These are phyloP conservation scores for Clavariopsis aquatica DNA, from an alignment of 495 filamentous ascomycete species.

Conservation along the genomic window DNA sequence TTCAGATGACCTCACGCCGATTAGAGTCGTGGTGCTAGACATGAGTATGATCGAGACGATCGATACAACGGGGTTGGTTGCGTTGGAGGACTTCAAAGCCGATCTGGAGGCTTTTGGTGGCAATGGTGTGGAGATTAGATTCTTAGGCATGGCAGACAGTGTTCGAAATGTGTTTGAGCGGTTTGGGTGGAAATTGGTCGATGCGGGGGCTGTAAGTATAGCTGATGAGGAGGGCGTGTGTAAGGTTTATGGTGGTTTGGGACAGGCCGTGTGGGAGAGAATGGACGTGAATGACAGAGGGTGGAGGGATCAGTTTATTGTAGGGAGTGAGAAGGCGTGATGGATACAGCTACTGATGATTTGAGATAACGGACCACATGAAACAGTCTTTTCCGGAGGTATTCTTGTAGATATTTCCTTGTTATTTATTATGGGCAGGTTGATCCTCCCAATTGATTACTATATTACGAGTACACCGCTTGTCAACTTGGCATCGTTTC, in stretches of 20 bases:
- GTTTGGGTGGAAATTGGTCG: slow-evolving; percentile 10
- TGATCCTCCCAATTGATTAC: too few species aligned
- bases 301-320: neutral
- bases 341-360: neutral
- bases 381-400: too few species aligned
- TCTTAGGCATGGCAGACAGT: slow-evolving; percentile 14
- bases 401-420: too few species aligned
- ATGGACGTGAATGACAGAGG: neutral
- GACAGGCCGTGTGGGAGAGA: slow-evolving; percentile 6
- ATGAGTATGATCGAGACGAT: slow-evolving; percentile 34
- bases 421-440: too few species aligned
- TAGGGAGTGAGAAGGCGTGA: slow-evolving; percentile 20
- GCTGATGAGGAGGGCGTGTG: neutral
- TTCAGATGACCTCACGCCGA: slow-evolving; percentile 23
- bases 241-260: neutral
- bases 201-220: neutral
- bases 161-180: slow-evolving; percentile 6
- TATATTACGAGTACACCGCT: too few species aligned
- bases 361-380: too few species aligned
- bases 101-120: slow-evolving; percentile 30
- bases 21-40: slow-evolving; percentile 38
- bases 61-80: slow-evolving; percentile 29
- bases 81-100: slow-evolving; percentile 33
- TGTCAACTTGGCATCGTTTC: too few species aligned
- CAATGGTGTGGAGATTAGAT: slow-evolving; percentile 21